Evolutionary conservation across 108 stramenopile species (phyloP), one percentile per base, ranked within the genome.

Genomic region (Asterionellopsis glacialis): DNA sequence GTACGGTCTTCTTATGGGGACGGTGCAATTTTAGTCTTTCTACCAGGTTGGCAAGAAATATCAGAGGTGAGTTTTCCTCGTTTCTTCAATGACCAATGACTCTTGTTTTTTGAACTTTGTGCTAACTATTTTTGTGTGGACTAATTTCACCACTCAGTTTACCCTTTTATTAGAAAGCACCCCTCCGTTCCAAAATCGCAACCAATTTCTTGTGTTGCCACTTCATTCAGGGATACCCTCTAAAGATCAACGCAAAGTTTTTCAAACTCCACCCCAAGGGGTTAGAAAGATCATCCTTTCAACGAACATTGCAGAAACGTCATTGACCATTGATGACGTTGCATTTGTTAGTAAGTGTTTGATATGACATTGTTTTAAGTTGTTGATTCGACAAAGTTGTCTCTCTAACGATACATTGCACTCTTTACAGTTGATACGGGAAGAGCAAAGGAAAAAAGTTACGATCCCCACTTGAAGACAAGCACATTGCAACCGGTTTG

Each of bases 271-370:
- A 22, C 87, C 75, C 5, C 45, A 39, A 6, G 84, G 81, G 9
- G 53, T 61, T 39, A 75, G 85, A 44, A 94, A 94, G 69, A 86
- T 94, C 64, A 79, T 98, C 11, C 63, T 97, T 10, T 65, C 89
- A 13, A 98, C 97, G 0, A 96, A 96, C 73, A 92, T 97, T 58
- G 95, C 98, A 26, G 96, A 97, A 75, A 95, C 94, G 16, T 80
- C 81, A 11, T 61, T 96, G 38, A 98, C 97, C 9, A 96, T 98
- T 64, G 91, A 94, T 51, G 96, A 95, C 55, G 83, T 96, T 11
- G 71, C 81, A 23, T 94, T 94, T 74, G 95, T 96, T 33, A 33
- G 33, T 33, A 33, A 33, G 33, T 33, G 33, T 33, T 33, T 7
- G 33, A 33, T 33, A 43, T 47, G 88, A 77, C 47, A 55, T 47